Evolutionary conservation across 257 asterid genomes (phyloP).

Genomic region (Nicotiana tabacum): DNA sequence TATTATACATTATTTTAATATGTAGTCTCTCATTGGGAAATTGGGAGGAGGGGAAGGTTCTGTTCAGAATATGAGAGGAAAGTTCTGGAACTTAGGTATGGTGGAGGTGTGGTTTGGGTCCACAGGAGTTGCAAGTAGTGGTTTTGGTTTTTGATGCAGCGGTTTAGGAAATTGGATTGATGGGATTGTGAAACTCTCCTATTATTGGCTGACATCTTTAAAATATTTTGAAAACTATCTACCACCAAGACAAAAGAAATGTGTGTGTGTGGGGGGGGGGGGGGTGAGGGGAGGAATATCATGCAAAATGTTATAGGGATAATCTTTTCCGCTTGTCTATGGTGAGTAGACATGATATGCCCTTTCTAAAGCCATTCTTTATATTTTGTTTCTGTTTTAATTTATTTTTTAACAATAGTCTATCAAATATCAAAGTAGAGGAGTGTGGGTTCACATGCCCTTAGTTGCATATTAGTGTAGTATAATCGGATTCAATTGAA

Average conservation of each 20-base stretch:
- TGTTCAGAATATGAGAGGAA: neutral
- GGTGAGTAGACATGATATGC: neutral
- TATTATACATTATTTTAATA: neutral
- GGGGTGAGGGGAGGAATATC: neutral
- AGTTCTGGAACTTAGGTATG: slow-evolving; percentile 11
- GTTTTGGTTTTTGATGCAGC: neutral
- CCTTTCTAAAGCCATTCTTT: too few species aligned
- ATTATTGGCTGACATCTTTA: neutral
- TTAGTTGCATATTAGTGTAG: too few species aligned
- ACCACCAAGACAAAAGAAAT: neutral
- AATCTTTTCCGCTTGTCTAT: neutral
- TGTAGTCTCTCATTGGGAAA: slow-evolving; percentile 29
- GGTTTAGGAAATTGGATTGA: slow-evolving; percentile 15
- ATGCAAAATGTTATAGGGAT: neutral
- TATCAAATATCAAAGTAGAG: too few species aligned
- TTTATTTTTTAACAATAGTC: too few species aligned
- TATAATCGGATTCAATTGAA: too few species aligned
- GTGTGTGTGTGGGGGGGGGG: too few species aligned
- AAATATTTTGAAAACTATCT: neutral
- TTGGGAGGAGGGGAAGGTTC: neutral
- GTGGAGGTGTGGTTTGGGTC: slow-evolving; percentile 17
- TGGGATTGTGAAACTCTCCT: neutral
- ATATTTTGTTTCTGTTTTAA: too few species aligned
- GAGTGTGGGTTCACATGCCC: too few species aligned
- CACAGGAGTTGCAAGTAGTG: slow-evolving; percentile 1